Conservation (phyloP, 1,284 basidiomycete genomes). For the Cryptococcus sp. region DNA sequence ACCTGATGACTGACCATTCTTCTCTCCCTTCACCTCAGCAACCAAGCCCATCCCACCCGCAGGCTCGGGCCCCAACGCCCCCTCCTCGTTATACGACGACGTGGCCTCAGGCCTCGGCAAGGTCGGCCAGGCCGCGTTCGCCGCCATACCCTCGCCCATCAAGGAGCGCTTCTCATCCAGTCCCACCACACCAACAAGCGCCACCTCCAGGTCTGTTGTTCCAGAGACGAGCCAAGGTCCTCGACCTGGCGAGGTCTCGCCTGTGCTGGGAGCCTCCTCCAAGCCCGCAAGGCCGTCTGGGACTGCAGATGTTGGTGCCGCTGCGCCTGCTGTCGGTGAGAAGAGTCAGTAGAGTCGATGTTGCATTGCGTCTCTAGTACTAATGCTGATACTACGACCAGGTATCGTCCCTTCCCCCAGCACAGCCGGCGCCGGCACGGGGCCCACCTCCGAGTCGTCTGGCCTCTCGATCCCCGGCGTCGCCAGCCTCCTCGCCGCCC, state of each 20-base stretch:
- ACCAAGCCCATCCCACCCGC: slow-evolving; percentile 23
- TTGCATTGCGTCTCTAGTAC: background rate
- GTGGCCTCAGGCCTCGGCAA: slow-evolving; percentile 32
- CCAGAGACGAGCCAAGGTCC: slow-evolving; percentile 15
- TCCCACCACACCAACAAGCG: slow-evolving; percentile 5
- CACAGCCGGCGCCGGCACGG: background rate
- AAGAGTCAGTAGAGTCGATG: background rate
- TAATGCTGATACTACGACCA: background rate
- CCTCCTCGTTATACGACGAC: slow-evolving; percentile 38
- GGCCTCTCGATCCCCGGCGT: too few relatives aligned
- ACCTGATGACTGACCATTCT: background rate
- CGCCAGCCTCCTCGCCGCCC: too few relatives aligned
- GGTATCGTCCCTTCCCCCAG: background rate
- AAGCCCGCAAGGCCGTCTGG: background rate
- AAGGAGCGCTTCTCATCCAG: slow-evolving; percentile 29
- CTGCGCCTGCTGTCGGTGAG: background rate
- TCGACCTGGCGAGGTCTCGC: slow-evolving; percentile 25
- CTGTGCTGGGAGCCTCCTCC: background rate
- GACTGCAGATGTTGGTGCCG: background rate
- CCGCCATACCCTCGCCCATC: slow-evolving; percentile 30
- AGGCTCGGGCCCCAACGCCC: slow-evolving; percentile 23
- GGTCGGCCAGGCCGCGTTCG: slow-evolving; percentile 39
- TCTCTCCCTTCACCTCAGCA: slow-evolving; percentile 8
- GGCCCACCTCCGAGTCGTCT: background rate
- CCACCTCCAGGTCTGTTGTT: slow-evolving; percentile 3